Evolutionary conservation across 1,284 basidiomycete species (phyloP), one percentile per base, ranked within the genome.

Genomic region (Trichosporon inkin): DNA sequence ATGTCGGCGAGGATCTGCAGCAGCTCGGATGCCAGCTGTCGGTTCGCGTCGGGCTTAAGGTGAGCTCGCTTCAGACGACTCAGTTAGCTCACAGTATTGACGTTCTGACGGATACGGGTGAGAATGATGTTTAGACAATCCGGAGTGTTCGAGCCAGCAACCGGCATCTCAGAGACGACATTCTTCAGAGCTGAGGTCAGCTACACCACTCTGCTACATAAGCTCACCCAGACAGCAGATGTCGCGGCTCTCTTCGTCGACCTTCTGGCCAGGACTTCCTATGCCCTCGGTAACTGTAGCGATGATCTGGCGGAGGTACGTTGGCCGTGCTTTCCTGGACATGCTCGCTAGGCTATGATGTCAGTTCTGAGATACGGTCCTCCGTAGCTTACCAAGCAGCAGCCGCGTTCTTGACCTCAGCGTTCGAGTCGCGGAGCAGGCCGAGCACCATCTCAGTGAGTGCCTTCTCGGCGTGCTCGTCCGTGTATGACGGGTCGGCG

Each of bases 381-480:
- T 28, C 8, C 22, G 16, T 6, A 34, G 66, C 65, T 68, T 68
- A 91, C 94, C 91, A 93, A 80, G 92, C 91, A 14, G 96, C 94
- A 2, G 92, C 92, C 73, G 93, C 89, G 75, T 97, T 97, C 82
- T 98, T 98, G 66, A 99, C 96, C 80, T 99, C 95, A 14, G 91
- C 92, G 70, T 96, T 97, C 78, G 87, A 87, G 80, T 99, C 96
- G 71, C 90, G 87, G 11, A 96, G 87, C 10, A 95, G 83, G 20
- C 85, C 82, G 20, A 97, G 81, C 1, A 96, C 92, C 70, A 88
- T 86, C 47, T 83, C 84, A 49, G 92, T 82, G 34, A 92, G 85
- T 69, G 88, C 89, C 73, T 82, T 86, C 81, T 97, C 94, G 36
- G 86, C 82, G 2, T 81, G 69, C 74, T 95, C 91, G 73, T 96